Evolutionary conservation across 169 alveolate species (phyloP), one percentile per base, ranked within the genome.

Genomic region (Perkinsus olseni): DNA sequence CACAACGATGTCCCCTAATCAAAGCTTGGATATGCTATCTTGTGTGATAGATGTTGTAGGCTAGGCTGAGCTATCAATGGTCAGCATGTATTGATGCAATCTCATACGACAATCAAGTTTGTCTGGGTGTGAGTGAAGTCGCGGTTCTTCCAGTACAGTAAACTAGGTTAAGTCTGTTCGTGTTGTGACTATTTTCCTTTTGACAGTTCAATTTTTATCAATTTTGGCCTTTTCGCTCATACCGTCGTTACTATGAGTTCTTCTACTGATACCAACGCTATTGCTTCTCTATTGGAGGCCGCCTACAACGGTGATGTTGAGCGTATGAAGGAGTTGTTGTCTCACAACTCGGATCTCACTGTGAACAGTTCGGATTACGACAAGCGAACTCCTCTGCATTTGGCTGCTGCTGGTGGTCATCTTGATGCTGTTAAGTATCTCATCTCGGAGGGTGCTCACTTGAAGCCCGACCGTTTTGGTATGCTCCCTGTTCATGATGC

Each of bases 381-480:
- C 34, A 62, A 62, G 34, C 82, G 82, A 62, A 62, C 82, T 62
- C 82, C 82, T 24, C 17, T 62, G 17, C 82, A 62, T 24, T 62
- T 62, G 82, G 82, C 82, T 21, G 82, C 82, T 62, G 82, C 82
- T 62, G 82, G 82, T 62, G 82, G 82, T 62, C 82, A 62, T 62
- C 1, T 62, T 62, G 82, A 62, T 62, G 82, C 82, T 62, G 82
- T 62, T 62, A 62, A 62, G 34, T 62, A 62, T 62, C 82, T 62
- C 82, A 62, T 62, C 28, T 62, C 82, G 34, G 82, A 62, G 82
- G 82, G 82, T 62, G 82, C 82, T 62, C 37, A 62, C 8, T 62
- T 62, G 82, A 62, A 62, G 82, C 28, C 82, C 31, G 82, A 62
- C 17, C 82, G 82, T 62, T 62, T 62, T 62, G 82, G 82, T 62